Percentiles rank a stretch among this genome's conserved stretches.
Conservation (phyloP, 371 early-diverging fungal genomes). For the Mortierella sp. region DNA sequence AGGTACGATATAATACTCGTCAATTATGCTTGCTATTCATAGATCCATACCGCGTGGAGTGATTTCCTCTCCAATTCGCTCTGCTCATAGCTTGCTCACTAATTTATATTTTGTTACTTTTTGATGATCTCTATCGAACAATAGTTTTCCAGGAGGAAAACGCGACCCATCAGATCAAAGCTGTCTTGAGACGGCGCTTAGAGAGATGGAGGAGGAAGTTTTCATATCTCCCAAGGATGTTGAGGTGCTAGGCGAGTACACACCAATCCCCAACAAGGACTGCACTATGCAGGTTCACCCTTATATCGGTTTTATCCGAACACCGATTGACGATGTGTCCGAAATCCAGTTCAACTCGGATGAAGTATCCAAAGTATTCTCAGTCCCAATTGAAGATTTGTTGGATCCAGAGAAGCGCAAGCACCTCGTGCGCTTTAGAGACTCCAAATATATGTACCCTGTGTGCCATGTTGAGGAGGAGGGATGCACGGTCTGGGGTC, state of each 20-base stretch:
- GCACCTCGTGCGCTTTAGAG: slow-evolving; percentile 67
- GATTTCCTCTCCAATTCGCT: neutral
- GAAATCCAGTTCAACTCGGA: slow-evolving; percentile 67
- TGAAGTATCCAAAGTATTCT: slow-evolving; percentile 82
- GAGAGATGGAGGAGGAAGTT: slow-evolving; percentile 92
- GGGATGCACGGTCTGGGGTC: slow-evolving; percentile 80
- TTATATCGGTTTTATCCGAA: slow-evolving; percentile 74
- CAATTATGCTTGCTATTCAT: slow-evolving; percentile 13
- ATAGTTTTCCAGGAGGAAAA: slow-evolving; percentile 83
- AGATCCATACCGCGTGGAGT: slow-evolving; percentile 14
- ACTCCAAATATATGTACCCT: slow-evolving; percentile 70
- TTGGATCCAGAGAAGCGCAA: slow-evolving; percentile 63
- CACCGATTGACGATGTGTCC: slow-evolving; percentile 56
- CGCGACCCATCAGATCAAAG: slow-evolving; percentile 70
- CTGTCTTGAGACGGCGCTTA: slow-evolving; percentile 76
- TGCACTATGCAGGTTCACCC: slow-evolving; percentile 80
- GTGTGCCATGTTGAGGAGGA: slow-evolving; percentile 71
- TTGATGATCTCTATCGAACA: neutral
- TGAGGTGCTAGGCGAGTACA: slow-evolving; percentile 75
- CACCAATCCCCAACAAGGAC: slow-evolving; percentile 75
- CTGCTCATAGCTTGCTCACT: neutral
- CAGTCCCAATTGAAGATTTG: slow-evolving; percentile 76
- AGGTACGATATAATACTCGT: slow-evolving; percentile 59
- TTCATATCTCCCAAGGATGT: slow-evolving; percentile 65
- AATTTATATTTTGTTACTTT: slow-evolving; percentile 6